Evolutionary conservation across 257 asterid genomes (phyloP), one percentile per base, ranked within the genome.

Genomic region (Nicotiana knightiana): DNA sequence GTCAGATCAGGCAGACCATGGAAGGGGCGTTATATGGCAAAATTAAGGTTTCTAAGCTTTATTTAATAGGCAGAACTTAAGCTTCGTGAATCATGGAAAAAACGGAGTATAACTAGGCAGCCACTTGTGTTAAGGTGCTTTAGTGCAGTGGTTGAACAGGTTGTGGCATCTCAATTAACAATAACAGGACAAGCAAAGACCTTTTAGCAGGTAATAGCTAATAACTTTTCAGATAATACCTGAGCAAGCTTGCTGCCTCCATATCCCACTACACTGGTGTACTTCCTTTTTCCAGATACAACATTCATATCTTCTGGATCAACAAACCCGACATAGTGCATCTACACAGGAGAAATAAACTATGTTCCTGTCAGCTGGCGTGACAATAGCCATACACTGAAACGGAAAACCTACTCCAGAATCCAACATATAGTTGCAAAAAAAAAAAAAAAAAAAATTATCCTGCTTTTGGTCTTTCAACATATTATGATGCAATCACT

Each of bases 291-390:
- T 54, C 97, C 97, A 81, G 97, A 92, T 62, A 91, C 91, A 84
- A 93, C 90, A 85, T 94, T 93, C 98, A 96, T 90, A 89, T 96
- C 99, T 84, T 96, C 97, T 26, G 99, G 91, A 91, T 96, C 99
- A 81, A 94, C 98, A 82, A 94, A 96, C 87, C 99, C 99, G 67
- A 92, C 83, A 87, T 85, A 85, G 86, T 94, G 98, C 96, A 93
- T 92, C 99, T 96, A 90, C 86, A 86, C 24, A 84, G 28, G 28
- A 5, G 46, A 75, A 51, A 51, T 51, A 75, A 75, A 51, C 63
- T 75, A 51, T 28, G 28, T 51, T 51, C 63, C 80, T 75, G 46
- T 75, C 28, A 75, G 80, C 21, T 26, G 46, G 16, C 15, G 15
- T 48, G 51, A 71, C 63, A 51, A 48, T 8, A 75, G 63, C 63